phyloP scores from a whole-genome alignment of 202 grass and related monocot species.

The Hordeum pubiflorum region DNA sequence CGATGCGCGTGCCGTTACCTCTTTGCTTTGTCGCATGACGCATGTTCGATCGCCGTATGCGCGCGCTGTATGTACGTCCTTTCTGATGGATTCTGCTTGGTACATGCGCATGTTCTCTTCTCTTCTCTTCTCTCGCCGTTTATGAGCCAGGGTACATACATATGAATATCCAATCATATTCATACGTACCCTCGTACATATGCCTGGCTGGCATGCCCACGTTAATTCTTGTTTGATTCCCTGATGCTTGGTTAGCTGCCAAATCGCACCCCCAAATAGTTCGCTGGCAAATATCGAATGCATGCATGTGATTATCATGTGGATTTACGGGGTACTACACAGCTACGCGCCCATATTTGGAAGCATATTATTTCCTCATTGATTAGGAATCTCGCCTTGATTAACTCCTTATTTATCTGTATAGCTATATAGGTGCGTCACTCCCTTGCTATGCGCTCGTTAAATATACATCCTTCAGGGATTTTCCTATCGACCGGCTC shows the following conservation, averaged over 20 bases:
- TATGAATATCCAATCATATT: neutral
- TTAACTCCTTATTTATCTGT: neutral
- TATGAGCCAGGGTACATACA: neutral
- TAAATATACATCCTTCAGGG: neutral
- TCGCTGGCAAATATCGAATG: neutral
- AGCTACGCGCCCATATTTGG: neutral
- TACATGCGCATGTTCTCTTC: neutral
- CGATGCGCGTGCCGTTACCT: neutral
- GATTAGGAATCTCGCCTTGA: neutral
- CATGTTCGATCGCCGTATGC: neutral
- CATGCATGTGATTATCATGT: neutral
- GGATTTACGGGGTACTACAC: neutral
- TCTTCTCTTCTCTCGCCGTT: neutral
- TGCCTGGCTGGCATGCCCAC: neutral
- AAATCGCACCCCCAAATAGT: neutral
- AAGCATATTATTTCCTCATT: neutral
- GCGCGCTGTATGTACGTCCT: neutral
- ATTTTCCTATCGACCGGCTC: neutral
- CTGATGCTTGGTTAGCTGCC: neutral
- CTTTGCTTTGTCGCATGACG: neutral
- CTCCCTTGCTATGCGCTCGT: conserved; percentile 39
- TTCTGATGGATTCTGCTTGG: neutral
- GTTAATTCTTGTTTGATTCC: neutral
- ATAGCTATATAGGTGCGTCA: conserved; percentile 37
- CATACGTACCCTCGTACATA: neutral